A percentile compares a stretch with the other conserved stretches of the same genome.
Evolutionary conservation across 352 stramenopile species (phyloP).

Genomic region (Phytophthora pini): DNA sequence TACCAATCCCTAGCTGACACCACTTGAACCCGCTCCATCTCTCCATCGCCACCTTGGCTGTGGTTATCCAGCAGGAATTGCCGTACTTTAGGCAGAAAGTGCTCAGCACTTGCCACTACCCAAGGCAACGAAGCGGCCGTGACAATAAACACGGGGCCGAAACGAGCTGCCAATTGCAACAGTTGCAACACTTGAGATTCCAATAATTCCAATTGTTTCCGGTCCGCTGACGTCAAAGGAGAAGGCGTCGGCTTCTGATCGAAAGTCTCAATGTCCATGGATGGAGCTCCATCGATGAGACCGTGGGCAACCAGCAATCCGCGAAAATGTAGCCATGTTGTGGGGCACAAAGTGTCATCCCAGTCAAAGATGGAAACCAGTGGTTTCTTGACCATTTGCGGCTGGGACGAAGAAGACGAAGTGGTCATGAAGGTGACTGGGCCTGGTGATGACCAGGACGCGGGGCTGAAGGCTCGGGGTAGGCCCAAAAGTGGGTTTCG

Average conservation of each 20-base stretch:
- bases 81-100: slow-evolving; percentile 54
- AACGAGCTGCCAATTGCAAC: slow-evolving; percentile 44
- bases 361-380: slow-evolving; percentile 64
- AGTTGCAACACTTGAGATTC: slow-evolving; percentile 50
- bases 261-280: slow-evolving; percentile 33
- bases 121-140: slow-evolving; percentile 64
- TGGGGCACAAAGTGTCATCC: slow-evolving; percentile 73
- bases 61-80: slow-evolving; percentile 45
- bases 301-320: slow-evolving; percentile 50
- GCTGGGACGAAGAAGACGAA: background rate
- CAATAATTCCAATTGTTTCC: slow-evolving; percentile 37
- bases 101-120: slow-evolving; percentile 49
- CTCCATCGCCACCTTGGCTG: slow-evolving; percentile 23
- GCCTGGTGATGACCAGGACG: slow-evolving; percentile 12
- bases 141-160: slow-evolving; percentile 68
- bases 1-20: slow-evolving; percentile 72
- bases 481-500: slow-evolving; percentile 2
- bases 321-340: slow-evolving; percentile 57
- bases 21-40: slow-evolving; percentile 45
- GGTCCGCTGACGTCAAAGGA: slow-evolving; percentile 28
- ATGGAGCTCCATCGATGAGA: slow-evolving; percentile 40
- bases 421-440: slow-evolving; percentile 13
- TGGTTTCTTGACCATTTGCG: slow-evolving; percentile 26
- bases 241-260: slow-evolving; percentile 1
- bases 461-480: slow-evolving; percentile 1